Percentiles rank a stretch among this genome's conserved stretches.
Evolutionary conservation across 2,329 filamentous ascomycete genomes (phyloP).

Genomic region (Dryadomyces quercus-mongolicae): DNA sequence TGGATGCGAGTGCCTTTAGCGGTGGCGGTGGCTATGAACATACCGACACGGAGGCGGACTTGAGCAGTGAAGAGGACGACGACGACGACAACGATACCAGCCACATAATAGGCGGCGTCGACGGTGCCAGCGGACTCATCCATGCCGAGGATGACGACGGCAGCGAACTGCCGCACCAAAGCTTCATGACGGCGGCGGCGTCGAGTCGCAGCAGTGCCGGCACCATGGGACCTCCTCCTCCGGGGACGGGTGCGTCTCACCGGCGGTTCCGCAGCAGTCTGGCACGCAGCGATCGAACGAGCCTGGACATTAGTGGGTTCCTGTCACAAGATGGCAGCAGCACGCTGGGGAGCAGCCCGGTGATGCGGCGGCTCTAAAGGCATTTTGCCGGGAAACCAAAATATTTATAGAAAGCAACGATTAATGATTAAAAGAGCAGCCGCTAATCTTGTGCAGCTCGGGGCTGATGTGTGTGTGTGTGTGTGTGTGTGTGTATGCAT

Average conservation of each 20-base stretch:
- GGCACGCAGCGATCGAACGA: conserved; percentile 31
- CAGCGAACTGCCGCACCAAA: conserved; percentile 6
- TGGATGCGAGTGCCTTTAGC: conserved; percentile 8
- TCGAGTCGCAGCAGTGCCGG: background rate
- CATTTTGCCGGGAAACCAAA: too few species aligned
- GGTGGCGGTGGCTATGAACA: conserved; percentile 56
- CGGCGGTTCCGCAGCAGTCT: conserved; percentile 23
- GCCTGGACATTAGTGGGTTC: conserved; percentile 44
- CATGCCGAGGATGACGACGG: conserved; percentile 22
- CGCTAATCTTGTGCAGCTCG: background rate
- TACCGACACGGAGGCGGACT: conserved; percentile 60
- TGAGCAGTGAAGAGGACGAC: conserved; percentile 26
- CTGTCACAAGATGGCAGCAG: conserved; percentile 47
- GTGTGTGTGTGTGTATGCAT: background rate
- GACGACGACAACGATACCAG: background rate
- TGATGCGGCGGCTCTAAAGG: conserved; percentile 19
- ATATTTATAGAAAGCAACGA: background rate
- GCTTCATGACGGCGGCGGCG: conserved; percentile 4
- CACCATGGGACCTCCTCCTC: background rate
- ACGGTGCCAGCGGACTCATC: conserved; percentile 16
- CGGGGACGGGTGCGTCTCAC: conserved; percentile 1
- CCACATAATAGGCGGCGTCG: background rate
- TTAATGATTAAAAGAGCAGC: background rate
- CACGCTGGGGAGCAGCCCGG: conserved; percentile 42
- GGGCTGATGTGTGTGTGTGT: background rate